phyloP scores from a whole-genome alignment of 2,329 filamentous ascomycete species.

The Stachybotrys chlorohalonatus region DNA sequence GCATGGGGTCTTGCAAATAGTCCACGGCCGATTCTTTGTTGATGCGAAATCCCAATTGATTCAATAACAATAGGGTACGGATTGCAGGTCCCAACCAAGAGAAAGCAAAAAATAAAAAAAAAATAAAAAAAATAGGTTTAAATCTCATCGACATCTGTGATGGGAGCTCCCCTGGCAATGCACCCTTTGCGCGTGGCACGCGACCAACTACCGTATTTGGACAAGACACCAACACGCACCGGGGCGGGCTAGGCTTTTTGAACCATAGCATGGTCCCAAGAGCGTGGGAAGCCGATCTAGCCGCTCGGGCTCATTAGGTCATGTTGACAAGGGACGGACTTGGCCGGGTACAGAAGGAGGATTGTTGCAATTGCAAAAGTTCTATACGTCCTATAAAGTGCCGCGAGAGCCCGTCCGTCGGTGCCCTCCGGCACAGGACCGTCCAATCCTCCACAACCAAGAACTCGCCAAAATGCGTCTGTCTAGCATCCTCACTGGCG shows the following conservation, averaged over 20 bases:
- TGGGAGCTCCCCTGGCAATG: no score
- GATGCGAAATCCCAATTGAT: no score
- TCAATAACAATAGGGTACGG: no score
- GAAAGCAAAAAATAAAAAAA: no score
- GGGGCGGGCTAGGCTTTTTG: neutral
- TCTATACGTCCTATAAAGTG: neutral
- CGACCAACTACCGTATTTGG: neutral
- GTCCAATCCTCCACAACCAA: neutral
- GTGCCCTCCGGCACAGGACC: neutral
- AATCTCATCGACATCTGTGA: no score
- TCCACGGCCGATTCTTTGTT: no score
- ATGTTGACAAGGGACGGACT: neutral
- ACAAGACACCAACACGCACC: neutral
- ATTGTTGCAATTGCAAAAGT: neutral
- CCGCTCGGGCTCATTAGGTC: neutral
- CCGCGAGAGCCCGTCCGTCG: neutral
- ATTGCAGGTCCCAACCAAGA: no score
- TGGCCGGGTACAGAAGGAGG: neutral
- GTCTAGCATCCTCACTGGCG: conserved; percentile 7
- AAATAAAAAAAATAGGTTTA: no score
- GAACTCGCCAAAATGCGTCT: conserved; percentile 9
- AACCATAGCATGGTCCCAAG: neutral
- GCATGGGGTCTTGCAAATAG: no score
- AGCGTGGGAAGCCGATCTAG: neutral
- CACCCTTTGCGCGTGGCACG: neutral